A percentile compares a stretch with the other conserved stretches of the same genome.
phyloP scores from a whole-genome alignment of 1,284 basidiomycete genomes.

The Trametes hirsuta region DNA sequence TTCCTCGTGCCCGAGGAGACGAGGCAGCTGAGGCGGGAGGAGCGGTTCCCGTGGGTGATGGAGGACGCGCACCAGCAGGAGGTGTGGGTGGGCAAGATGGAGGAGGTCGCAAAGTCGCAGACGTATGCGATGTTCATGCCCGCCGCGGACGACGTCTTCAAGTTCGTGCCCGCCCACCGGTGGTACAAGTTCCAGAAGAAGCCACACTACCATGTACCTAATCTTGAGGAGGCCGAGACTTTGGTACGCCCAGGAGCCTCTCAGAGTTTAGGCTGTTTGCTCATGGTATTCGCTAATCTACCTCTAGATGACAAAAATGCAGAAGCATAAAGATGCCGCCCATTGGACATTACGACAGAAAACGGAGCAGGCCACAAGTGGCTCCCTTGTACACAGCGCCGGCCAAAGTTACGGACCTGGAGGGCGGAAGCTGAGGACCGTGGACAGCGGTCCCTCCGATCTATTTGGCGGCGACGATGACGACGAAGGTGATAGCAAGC shows the following conservation, averaged over 20 bases:
- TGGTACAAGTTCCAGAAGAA: slow-evolving; percentile 93
- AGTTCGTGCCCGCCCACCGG: slow-evolving; percentile 83
- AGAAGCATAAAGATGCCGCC: slow-evolving; percentile 73
- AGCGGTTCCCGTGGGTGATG: slow-evolving; percentile 88
- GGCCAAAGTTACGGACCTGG: slow-evolving; percentile 66
- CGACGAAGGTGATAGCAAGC: slow-evolving; percentile 51
- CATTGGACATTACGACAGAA: slow-evolving; percentile 75
- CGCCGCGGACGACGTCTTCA: slow-evolving; percentile 73
- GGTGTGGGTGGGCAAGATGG: slow-evolving; percentile 80
- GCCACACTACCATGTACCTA: slow-evolving; percentile 70
- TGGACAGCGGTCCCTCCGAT: slow-evolving; percentile 60
- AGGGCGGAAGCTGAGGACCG: slow-evolving; percentile 61
- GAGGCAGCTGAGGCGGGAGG: slow-evolving; percentile 69
- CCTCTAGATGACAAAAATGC: slow-evolving; percentile 50
- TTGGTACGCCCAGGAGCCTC: slow-evolving; percentile 52
- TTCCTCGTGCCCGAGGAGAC: slow-evolving; percentile 53
- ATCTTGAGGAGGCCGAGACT: slow-evolving; percentile 71
- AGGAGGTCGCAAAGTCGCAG: slow-evolving; percentile 66
- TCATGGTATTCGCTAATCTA: background rate
- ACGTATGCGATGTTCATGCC: slow-evolving; percentile 62
- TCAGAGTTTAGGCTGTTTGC: slow-evolving; percentile 19
- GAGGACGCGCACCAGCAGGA: slow-evolving; percentile 74
- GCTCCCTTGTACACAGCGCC: slow-evolving; percentile 50
- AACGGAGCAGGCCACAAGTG: slow-evolving; percentile 50
- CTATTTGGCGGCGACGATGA: slow-evolving; percentile 72